Base-by-base conservation (phyloP, 2,329 filamentous ascomycete species). In the Stemphylium beticola region DNA sequence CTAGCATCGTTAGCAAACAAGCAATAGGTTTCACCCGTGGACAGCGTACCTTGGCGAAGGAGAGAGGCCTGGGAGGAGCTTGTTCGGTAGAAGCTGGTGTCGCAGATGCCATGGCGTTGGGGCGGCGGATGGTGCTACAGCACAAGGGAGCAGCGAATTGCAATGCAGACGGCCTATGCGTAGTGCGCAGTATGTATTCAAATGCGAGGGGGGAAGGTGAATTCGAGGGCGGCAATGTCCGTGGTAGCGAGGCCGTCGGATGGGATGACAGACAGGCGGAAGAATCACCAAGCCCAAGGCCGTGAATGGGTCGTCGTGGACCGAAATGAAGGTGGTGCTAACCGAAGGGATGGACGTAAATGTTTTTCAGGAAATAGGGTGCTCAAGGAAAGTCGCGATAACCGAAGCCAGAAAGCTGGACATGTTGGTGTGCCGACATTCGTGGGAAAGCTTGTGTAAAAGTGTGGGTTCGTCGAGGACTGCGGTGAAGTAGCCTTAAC, bases 1-100 rank as follows among this genome's bases (percentile, higher is more conserved):
- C 76, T 78, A 32, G n/a, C 12, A 46, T 15, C 38, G 37, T 71
- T 49, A 73, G 65, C 41, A 47, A 22, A 26, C 41, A 31, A 39
- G 2, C 11, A 6, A 32, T 11, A 3, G 22, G 11, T 17, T 24
- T 14, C 14, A 41, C 3, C 36, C 34, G 3, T 34, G 26, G 12
- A 12, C 10, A 29, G 66, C 80, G 54, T 79, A 91, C 89, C 83
- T 90, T 92, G 76, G 89, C 89, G 81, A 92, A 92, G 38, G 89
- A 91, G 24, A 55, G 48, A 65, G 87, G 83, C 76, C 85, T 86
- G 48, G 60, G 57, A 78, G 64, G 61, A 24, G 63, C 49, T 44
- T 69, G 63, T 47, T 74, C 73, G 24, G 64, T 50, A 47, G 68
- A 58, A 12, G 66, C 60, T 34, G 72, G 62, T 39, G 68, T 60